Evolutionary conservation across 768 basidiomycete genomes (phyloP).

Genomic region (Holtermanniella nyarrowii): DNA sequence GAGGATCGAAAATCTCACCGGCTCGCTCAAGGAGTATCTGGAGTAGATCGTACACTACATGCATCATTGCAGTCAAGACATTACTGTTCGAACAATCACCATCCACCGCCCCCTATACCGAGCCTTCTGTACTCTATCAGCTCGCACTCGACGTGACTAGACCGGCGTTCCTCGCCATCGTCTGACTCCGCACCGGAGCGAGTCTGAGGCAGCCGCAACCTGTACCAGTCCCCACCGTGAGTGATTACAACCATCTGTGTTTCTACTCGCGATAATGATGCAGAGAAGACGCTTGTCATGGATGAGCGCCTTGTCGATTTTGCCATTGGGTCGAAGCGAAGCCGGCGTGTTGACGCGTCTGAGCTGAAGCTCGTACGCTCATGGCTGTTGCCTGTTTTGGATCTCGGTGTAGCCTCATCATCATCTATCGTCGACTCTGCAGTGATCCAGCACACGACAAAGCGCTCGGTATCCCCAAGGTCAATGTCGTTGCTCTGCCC

Average conservation of each 20-base stretch:
- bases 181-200: constrained; percentile 5
- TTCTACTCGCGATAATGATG: constrained; percentile 5
- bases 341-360: constrained; percentile 18
- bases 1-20: constrained; percentile 36
- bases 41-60: constrained; percentile 27
- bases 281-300: not conserved
- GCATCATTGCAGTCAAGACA: not conserved
- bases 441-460: constrained; percentile 35
- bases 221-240: constrained; percentile 41
- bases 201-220: constrained; percentile 34
- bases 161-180: constrained; percentile 2
- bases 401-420: not conserved
- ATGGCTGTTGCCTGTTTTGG: constrained; percentile 14
- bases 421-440: constrained; percentile 16
- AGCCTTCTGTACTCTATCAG: constrained; percentile 35
- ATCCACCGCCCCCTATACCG: constrained; percentile 31
- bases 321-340: not conserved
- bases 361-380: constrained; percentile 27
- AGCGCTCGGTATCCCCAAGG: constrained; percentile 20
- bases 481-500: constrained; percentile 9
- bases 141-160: constrained; percentile 18
- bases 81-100: constrained; percentile 11
- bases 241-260: constrained; percentile 38
- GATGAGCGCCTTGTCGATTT: not conserved
- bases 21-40: constrained; percentile 35